phyloP scores from a whole-genome alignment of 2,329 filamentous ascomycete genomes.

The Aspergillus aculeatinus region DNA sequence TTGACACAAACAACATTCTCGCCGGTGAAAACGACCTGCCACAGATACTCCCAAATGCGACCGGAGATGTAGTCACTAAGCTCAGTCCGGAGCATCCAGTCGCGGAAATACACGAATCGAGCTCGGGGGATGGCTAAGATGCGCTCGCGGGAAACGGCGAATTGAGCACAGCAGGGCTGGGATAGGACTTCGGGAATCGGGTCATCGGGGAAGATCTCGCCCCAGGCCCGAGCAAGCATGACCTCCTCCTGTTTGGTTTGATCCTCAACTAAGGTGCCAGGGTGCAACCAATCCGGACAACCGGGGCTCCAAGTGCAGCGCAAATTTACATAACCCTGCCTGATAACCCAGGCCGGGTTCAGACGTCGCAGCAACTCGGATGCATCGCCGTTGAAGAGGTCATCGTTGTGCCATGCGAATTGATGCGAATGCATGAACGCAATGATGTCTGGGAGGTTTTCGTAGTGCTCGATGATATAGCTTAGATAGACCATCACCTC shows the following conservation, averaged over 20 bases:
- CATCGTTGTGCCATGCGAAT: conserved; percentile 61
- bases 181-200: conserved; percentile 52
- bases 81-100: conserved; percentile 61
- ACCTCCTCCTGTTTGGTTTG: conserved; percentile 49
- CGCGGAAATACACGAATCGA: conserved; percentile 57
- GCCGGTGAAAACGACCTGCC: conserved; percentile 62
- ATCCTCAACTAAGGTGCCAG: conserved; percentile 40
- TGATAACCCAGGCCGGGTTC: conserved; percentile 51
- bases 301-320: conserved; percentile 60
- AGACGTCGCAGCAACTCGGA: conserved; percentile 52
- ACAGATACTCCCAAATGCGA: conserved; percentile 63
- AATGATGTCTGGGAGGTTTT: conserved; percentile 57
- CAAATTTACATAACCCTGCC: conserved; percentile 60
- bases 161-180: conserved; percentile 65
- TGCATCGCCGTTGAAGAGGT: conserved; percentile 52
- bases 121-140: conserved; percentile 55
- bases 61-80: conserved; percentile 58
- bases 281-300: conserved; percentile 60
- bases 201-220: conserved; percentile 47
- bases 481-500: conserved; percentile 64
- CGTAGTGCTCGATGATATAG: conserved; percentile 63
- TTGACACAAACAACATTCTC: conserved; percentile 45
- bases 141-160: conserved; percentile 59
- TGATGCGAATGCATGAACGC: conserved; percentile 62
- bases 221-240: conserved; percentile 48